A percentile compares a stretch with the other conserved stretches of the same genome.
Evolutionary conservation across 805 yeast species (phyloP).

Genomic region (Suhomyces sp.): DNA sequence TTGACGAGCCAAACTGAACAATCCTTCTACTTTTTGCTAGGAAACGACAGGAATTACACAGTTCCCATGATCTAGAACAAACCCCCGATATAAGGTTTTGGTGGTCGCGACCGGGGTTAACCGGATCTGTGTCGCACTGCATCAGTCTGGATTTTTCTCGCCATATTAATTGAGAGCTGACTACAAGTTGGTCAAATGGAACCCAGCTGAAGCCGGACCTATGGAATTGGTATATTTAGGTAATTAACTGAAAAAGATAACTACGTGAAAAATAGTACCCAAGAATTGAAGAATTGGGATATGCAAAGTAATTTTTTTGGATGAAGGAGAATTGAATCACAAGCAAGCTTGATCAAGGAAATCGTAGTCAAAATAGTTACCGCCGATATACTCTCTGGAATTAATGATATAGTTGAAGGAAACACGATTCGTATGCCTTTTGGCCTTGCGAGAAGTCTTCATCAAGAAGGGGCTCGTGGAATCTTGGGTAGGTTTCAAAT

Average conservation of each 20-base stretch:
- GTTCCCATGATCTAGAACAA: background rate
- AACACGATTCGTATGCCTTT: conserved; percentile 25
- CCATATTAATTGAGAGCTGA: background rate
- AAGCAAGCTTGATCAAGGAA: conserved; percentile 37
- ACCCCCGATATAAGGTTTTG: background rate
- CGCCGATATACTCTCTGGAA: conserved; percentile 46
- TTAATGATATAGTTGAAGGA: conserved; percentile 42
- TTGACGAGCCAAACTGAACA: background rate
- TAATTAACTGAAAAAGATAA: background rate
- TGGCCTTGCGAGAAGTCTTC: conserved; percentile 9
- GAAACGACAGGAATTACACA: background rate
- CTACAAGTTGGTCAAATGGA: background rate
- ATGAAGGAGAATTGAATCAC: conserved; percentile 9
- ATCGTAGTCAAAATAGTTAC: conserved; percentile 42
- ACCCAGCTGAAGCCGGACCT: background rate
- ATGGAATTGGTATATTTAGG: background rate
- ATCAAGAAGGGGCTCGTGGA: conserved; percentile 2
- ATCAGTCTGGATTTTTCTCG: background rate
- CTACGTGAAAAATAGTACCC: background rate
- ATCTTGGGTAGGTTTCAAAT: conserved; percentile 11
- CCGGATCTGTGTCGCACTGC: background rate
- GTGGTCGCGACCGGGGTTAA: background rate
- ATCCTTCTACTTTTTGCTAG: background rate
- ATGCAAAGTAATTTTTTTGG: conserved; percentile 1
- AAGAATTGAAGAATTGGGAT: conserved; percentile 3